phyloP scores from a whole-genome alignment of 257 asterid genomes.

The Lycium barbarum region DNA sequence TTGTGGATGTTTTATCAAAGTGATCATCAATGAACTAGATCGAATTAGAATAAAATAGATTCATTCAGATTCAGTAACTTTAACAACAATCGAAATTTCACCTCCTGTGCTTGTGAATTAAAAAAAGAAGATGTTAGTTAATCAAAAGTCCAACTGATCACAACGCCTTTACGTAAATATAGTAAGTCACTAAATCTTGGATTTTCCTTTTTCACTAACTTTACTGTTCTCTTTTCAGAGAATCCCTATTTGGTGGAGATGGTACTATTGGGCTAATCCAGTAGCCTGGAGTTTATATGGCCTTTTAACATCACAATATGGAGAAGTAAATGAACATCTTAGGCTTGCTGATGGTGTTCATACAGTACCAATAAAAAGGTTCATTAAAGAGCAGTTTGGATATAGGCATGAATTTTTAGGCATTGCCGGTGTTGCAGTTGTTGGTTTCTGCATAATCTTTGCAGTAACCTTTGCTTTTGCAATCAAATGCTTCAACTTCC shows the following conservation, averaged over 20 bases:
- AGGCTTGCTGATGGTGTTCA: slow-evolving; percentile 62
- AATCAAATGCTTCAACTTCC: slow-evolving; percentile 76
- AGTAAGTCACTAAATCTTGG: not conserved
- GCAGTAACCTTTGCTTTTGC: slow-evolving; percentile 79
- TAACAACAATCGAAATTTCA: too few relatives aligned
- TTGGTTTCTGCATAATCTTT: slow-evolving; percentile 62
- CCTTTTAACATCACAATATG: slow-evolving; percentile 80
- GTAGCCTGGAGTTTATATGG: slow-evolving; percentile 90
- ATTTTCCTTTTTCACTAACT: not conserved
- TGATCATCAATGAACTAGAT: not conserved
- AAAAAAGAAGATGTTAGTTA: too few relatives aligned
- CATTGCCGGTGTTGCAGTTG: slow-evolving; percentile 63
- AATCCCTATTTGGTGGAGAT: slow-evolving; percentile 96
- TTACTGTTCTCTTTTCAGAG: slow-evolving; percentile 49
- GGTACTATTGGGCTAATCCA: slow-evolving; percentile 95
- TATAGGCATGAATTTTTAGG: slow-evolving; percentile 74
- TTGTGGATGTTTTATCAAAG: not conserved
- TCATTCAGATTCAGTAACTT: not conserved
- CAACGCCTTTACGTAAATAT: not conserved
- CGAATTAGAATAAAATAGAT: not conserved
- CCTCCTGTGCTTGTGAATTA: not conserved
- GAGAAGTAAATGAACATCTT: slow-evolving; percentile 56
- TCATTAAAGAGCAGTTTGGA: slow-evolving; percentile 67
- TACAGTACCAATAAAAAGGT: slow-evolving; percentile 54
- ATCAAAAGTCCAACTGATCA: not conserved